Percentiles rank a stretch among this genome's conserved stretches.
These are phyloP conservation scores for Beta macrorhiza DNA, from an alignment of 179 eudicot genomes.

Conservation along the genomic window DNA sequence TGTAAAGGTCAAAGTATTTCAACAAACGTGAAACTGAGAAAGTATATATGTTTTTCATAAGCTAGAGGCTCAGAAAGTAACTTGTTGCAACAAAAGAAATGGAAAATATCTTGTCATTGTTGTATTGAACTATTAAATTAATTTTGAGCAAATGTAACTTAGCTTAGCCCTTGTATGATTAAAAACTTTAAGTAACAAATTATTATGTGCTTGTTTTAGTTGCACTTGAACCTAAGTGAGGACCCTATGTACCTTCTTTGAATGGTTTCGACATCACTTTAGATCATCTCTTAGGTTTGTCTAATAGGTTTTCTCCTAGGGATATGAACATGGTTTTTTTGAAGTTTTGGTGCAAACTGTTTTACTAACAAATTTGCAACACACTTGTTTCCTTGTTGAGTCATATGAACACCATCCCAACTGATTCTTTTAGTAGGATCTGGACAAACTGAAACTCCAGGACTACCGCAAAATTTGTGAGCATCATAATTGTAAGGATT, in stretches of 20 bases:
- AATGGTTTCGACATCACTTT: background rate
- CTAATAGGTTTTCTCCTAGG: background rate
- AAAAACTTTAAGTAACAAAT: too few species aligned
- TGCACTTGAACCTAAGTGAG: background rate
- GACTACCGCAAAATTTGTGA: background rate
- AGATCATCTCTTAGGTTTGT: background rate
- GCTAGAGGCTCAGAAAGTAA: too few species aligned
- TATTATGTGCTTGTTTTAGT: background rate
- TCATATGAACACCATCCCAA: constrained; percentile 27
- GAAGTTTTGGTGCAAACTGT: background rate
- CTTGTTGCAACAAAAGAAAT: too few species aligned
- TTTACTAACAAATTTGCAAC: background rate
- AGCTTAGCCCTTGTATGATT: too few species aligned
- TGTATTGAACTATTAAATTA: too few species aligned
- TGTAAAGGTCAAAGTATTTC: too few species aligned
- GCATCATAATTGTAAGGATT: constrained; percentile 18
- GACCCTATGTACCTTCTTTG: background rate
- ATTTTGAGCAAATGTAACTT: too few species aligned
- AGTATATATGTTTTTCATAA: too few species aligned
- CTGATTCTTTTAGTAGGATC: constrained; percentile 13
- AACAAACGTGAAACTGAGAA: too few species aligned
- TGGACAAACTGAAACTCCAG: background rate
- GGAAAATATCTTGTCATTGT: too few species aligned
- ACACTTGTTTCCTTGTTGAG: constrained; percentile 13
- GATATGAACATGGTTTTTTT: background rate